Evolutionary conservation across 192 early-diverging fungal species (phyloP).

Genomic region (Entomortierella chlamydospora): DNA sequence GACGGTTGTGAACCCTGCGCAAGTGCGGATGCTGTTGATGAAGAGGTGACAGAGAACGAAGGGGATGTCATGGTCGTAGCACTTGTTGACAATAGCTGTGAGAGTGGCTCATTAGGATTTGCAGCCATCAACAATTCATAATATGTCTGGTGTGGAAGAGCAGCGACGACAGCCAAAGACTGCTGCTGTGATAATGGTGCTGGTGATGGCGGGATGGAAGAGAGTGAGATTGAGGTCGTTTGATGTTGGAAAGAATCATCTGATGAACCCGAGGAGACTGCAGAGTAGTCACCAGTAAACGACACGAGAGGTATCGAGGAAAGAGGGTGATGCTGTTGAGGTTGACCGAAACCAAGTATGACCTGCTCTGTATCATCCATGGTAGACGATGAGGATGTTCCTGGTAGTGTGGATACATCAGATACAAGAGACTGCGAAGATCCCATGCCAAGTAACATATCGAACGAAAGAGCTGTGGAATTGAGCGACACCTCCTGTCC

Average conservation of each 20-base stretch:
- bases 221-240: slow-evolving; percentile 1
- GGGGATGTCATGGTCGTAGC: slow-evolving; percentile 26
- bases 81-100: slow-evolving; percentile 41
- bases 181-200: slow-evolving; percentile 14
- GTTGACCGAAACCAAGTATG: slow-evolving; percentile 21
- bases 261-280: background rate
- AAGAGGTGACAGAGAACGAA: slow-evolving; percentile 14
- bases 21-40: background rate
- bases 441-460: slow-evolving; percentile 40
- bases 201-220: slow-evolving; percentile 11
- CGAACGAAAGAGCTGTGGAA: slow-evolving; percentile 24
- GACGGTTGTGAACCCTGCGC: slow-evolving; percentile 9
- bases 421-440: slow-evolving; percentile 4
- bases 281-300: slow-evolving; percentile 5
- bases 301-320: slow-evolving; percentile 42
- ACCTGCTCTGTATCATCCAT: slow-evolving; percentile 3
- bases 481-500: slow-evolving; percentile 7
- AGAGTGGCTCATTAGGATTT: slow-evolving; percentile 45
- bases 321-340: slow-evolving; percentile 22
- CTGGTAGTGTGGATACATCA: background rate
- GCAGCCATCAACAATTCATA: slow-evolving; percentile 46
- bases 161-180: background rate
- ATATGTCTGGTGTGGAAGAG: slow-evolving; percentile 29
- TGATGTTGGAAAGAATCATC: slow-evolving; percentile 5
- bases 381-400: background rate